Conservation (phyloP, 495 filamentous ascomycete species). For the Trichoderma orchidacearum region DNA sequence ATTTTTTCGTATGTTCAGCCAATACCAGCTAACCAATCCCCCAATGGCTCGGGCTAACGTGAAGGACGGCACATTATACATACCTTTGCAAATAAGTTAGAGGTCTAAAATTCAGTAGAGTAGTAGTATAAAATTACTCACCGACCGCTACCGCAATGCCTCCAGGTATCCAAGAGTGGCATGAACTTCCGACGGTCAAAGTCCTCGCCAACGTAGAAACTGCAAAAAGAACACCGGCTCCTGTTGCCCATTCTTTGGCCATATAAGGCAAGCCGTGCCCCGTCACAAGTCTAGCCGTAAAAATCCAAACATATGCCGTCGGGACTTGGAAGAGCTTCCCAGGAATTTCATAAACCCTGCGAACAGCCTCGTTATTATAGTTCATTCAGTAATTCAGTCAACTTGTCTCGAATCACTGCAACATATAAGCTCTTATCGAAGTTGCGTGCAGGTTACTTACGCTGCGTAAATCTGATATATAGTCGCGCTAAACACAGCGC, state of each 20-base stretch:
- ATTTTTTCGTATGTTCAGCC: constrained; percentile 35
- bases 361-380: background rate
- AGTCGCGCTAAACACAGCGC: constrained; percentile 71
- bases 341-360: constrained; percentile 67
- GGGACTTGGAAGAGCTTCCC: constrained; percentile 86
- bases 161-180: constrained; percentile 60
- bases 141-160: constrained; percentile 91
- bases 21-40: constrained; percentile 76
- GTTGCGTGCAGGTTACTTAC: constrained; percentile 12
- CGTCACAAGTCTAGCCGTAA: constrained; percentile 87
- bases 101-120: background rate
- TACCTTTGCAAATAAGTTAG: constrained; percentile 40
- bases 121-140: constrained; percentile 17
- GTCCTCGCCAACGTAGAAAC: constrained; percentile 55
- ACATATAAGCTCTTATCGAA: no score
- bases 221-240: constrained; percentile 57
- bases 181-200: constrained; percentile 27
- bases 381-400: background rate
- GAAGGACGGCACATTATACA: constrained; percentile 96
- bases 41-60: constrained; percentile 82
- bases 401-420: background rate
- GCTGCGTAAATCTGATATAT: constrained; percentile 87
- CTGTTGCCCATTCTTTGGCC: constrained; percentile 63
- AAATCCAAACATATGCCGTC: constrained; percentile 92
- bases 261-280: constrained; percentile 76